Percentiles rank a stretch among this genome's conserved stretches.
Conservation (phyloP, 768 basidiomycete species). For the Boletus subcaerulescens region DNA sequence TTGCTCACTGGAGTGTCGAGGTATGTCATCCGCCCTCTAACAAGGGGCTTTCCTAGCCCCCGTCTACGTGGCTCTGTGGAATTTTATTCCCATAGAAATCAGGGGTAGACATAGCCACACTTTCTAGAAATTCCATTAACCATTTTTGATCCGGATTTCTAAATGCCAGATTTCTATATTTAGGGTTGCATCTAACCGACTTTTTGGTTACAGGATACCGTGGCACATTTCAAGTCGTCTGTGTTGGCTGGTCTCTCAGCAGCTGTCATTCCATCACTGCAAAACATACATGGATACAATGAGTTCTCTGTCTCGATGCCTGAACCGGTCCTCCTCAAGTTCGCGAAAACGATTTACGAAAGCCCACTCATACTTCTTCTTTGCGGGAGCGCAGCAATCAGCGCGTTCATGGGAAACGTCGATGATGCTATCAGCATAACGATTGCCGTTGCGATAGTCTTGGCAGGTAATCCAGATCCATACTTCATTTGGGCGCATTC, state of each 20-base stretch:
- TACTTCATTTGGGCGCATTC: neutral
- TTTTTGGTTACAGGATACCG: constrained; percentile 55
- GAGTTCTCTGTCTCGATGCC: constrained; percentile 86
- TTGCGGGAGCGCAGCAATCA: constrained; percentile 85
- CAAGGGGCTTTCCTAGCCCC: too few species aligned
- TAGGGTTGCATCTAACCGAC: constrained; percentile 1
- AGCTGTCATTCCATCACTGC: constrained; percentile 59
- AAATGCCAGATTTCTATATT: neutral
- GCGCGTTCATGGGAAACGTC: constrained; percentile 90
- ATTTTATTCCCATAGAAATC: constrained; percentile 5
- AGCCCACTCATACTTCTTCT: constrained; percentile 88
- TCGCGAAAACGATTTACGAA: constrained; percentile 94
- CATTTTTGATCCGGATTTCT: neutral
- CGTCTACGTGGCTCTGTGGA: neutral
- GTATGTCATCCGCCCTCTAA: constrained; percentile 32
- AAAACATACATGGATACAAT: constrained; percentile 79
- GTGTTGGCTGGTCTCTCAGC: constrained; percentile 58
- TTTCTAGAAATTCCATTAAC: constrained; percentile 3
- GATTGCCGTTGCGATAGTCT: constrained; percentile 86
- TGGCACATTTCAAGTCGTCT: constrained; percentile 68
- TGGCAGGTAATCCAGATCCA: constrained; percentile 66
- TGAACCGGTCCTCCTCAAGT: constrained; percentile 81
- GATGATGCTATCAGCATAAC: constrained; percentile 95
- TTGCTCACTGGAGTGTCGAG: constrained; percentile 64
- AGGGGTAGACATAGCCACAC: constrained; percentile 13